These are phyloP conservation scores for Gracilaria caudata DNA, from an alignment of 23 red algal genomes.

Conservation along the genomic window DNA sequence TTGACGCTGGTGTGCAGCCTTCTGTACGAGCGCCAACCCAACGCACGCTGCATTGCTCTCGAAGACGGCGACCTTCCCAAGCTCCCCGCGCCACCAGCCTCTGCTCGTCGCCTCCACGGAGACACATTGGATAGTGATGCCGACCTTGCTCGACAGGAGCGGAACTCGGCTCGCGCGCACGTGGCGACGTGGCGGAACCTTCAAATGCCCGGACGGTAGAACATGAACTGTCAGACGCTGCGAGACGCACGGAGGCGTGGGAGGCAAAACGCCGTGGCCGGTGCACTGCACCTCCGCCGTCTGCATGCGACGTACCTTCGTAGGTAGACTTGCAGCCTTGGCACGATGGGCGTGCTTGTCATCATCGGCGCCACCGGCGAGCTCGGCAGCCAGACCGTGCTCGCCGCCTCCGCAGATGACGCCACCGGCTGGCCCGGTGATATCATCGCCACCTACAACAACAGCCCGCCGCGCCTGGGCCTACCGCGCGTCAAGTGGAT, in stretches of 20 bases:
- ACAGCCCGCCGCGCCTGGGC: neutral
- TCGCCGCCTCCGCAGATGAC: conserved; percentile 43
- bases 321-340: neutral
- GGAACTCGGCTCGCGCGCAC: too few species aligned
- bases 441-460: conserved; percentile 48
- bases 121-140: too few species aligned
- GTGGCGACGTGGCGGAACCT: too few species aligned
- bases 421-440: conserved; percentile 32
- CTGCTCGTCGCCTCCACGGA: too few species aligned
- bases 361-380: conserved; percentile 90
- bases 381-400: conserved; percentile 72
- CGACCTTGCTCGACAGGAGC: too few species aligned
- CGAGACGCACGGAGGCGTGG: too few species aligned
- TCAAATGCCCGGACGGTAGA: too few species aligned
- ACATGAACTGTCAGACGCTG: too few species aligned
- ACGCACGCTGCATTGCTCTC: conserved; percentile 14
- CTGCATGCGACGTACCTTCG: neutral
- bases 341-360: conserved; percentile 43
- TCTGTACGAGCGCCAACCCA: neutral
- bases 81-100: neutral
- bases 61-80: neutral
- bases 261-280: too few species aligned
- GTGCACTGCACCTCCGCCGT: conserved; percentile 1
- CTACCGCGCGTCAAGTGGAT: conserved; percentile 47
- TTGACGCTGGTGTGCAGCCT: neutral